Conservation (phyloP, 345 rosid species). For the Diplotaxis tenuifolia region DNA sequence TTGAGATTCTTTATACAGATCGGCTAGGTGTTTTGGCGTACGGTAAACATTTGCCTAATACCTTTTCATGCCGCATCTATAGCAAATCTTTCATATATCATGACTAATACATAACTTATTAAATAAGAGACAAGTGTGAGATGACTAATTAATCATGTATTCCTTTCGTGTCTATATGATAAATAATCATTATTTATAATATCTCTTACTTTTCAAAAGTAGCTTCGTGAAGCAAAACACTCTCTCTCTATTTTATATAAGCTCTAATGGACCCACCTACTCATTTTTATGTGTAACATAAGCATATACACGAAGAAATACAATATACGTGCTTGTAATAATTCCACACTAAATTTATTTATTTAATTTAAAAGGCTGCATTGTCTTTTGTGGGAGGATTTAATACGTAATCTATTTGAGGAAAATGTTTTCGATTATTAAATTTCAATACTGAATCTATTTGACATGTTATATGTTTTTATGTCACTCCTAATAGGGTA, state of each 20-base stretch:
- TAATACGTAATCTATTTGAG: conserved; percentile 7
- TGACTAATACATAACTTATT: no score
- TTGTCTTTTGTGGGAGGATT: conserved; percentile 16
- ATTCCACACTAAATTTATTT: neutral
- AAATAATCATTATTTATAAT: no score
- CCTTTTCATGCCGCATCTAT: no score
- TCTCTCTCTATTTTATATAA: neutral
- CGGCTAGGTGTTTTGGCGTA: no score
- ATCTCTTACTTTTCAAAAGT: neutral
- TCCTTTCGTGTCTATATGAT: no score
- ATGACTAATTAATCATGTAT: no score
- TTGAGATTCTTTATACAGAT: no score
- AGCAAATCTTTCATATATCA: no score
- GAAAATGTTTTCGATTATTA: conserved; percentile 3
- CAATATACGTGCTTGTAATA: conserved; percentile 17
- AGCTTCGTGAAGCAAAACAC: conserved; percentile 20
- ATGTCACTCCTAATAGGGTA: no score
- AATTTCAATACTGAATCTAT: conserved; percentile 7
- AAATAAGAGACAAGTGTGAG: no score
- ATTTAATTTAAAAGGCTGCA: neutral
- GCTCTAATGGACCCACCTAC: conserved; percentile 3
- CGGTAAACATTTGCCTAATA: no score
- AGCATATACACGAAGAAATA: neutral
- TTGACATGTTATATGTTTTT: neutral
- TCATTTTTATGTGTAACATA: conserved; percentile 20